These are phyloP conservation scores for Arthrinium phaeospermum DNA, from an alignment of 2,329 filamentous ascomycete genomes.

Conservation along the genomic window DNA sequence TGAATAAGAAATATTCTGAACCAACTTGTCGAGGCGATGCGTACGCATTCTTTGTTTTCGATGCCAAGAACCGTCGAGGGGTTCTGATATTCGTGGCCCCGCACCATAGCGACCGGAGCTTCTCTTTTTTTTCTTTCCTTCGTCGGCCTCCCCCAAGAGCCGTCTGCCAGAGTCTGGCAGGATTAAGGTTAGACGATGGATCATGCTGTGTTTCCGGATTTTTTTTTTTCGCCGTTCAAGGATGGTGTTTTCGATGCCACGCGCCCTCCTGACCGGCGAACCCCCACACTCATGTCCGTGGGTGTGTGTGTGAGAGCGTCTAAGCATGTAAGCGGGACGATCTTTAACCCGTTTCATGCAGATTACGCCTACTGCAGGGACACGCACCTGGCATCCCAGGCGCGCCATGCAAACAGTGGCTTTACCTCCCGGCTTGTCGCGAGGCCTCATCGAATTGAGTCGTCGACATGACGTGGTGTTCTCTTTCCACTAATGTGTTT, in stretches of 20 bases:
- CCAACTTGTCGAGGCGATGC: background rate
- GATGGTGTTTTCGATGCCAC: background rate
- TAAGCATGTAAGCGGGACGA: background rate
- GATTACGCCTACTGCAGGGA: background rate
- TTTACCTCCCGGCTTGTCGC: background rate
- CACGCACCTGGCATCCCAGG: background rate
- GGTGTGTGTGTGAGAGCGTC: background rate
- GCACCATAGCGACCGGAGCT: background rate
- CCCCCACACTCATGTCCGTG: constrained; percentile 20
- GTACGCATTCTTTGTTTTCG: too few species aligned
- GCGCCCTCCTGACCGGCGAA: constrained; percentile 5
- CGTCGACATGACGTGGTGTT: background rate
- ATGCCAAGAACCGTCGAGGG: background rate
- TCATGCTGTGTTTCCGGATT: background rate
- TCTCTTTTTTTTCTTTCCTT: background rate
- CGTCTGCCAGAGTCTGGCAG: background rate
- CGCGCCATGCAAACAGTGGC: background rate
- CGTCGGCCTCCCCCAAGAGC: background rate
- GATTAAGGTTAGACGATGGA: background rate
- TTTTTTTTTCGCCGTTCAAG: background rate
- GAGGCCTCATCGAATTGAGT: background rate
- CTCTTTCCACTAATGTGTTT: background rate
- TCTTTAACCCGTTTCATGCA: background rate
- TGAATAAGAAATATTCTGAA: constrained; percentile 8
- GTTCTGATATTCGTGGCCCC: background rate